A percentile compares a stretch with the other conserved stretches of the same genome.
Evolutionary conservation across 2,329 filamentous ascomycete species (phyloP).

Genomic region (Stenocarpella maydis): DNA sequence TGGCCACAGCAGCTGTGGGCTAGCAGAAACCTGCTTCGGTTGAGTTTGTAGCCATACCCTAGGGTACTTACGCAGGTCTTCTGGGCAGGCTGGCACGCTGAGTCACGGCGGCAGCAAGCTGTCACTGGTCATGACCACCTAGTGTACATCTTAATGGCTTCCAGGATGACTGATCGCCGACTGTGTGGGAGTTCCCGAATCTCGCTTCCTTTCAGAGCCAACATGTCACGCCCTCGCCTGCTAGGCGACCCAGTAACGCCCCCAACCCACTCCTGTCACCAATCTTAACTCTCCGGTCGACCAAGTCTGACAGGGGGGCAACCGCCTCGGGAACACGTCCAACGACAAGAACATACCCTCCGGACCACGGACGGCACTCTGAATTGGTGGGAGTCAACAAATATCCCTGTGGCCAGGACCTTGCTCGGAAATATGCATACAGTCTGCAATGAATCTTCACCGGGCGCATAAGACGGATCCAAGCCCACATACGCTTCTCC

Average conservation of each 20-base stretch:
- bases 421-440: too few species aligned
- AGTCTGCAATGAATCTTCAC: neutral
- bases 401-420: neutral
- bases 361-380: neutral
- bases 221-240: constrained; percentile 13
- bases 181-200: neutral
- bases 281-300: constrained; percentile 18
- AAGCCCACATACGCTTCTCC: neutral
- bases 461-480: too few species aligned
- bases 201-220: constrained; percentile 17
- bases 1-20: neutral
- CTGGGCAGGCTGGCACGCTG: neutral
- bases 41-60: too few species aligned
- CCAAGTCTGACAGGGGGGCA: neutral
- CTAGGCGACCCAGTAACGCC: neutral
- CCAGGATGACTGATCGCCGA: neutral
- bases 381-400: neutral
- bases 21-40: too few species aligned
- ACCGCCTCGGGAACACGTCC: neutral
- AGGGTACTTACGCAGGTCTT: too few species aligned
- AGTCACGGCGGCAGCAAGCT: neutral
- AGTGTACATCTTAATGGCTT: neutral
- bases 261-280: constrained; percentile 7
- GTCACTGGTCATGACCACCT: neutral
- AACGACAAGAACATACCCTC: neutral